Percentiles rank a stretch among this genome's conserved stretches.
Conservation (phyloP, 495 filamentous ascomycete genomes). For the Neurospora africana region DNA sequence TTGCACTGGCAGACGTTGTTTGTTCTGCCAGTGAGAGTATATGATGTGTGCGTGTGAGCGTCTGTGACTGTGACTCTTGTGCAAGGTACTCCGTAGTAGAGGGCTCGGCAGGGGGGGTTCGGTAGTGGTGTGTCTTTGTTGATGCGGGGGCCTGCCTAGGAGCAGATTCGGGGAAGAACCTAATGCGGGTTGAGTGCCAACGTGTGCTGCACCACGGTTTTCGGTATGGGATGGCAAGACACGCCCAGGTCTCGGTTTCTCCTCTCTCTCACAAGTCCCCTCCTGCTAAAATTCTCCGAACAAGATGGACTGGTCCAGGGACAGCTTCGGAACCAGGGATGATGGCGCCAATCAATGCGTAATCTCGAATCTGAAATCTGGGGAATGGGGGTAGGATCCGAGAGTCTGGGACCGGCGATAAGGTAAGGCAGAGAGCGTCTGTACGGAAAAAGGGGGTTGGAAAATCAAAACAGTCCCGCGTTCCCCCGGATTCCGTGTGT, state of each 20-base stretch:
- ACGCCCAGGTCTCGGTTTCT: not conserved
- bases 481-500: constrained; percentile 27
- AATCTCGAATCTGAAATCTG: constrained; percentile 31
- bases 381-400: constrained; percentile 27
- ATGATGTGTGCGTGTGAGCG: not conserved
- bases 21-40: not conserved
- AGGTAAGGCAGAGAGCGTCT: constrained; percentile 12
- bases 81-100: not conserved
- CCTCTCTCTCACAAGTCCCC: not conserved
- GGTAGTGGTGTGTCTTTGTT: not conserved
- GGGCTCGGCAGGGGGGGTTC: not conserved
- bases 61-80: not conserved
- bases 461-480: constrained; percentile 14
- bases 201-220: not conserved
- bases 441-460: constrained; percentile 6
- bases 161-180: not conserved
- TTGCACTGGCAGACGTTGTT: not conserved
- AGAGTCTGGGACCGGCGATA: constrained; percentile 34
- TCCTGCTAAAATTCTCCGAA: constrained; percentile 14
- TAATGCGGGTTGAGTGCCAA: not conserved
- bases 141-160: not conserved
- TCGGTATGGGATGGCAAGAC: not conserved
- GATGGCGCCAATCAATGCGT: constrained; percentile 39
- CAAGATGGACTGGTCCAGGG: constrained; percentile 10
- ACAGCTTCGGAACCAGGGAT: constrained; percentile 14